These are phyloP conservation scores for Rhodomyrtus tomentosa DNA, from an alignment of 345 rosid species.

Conservation along the genomic window DNA sequence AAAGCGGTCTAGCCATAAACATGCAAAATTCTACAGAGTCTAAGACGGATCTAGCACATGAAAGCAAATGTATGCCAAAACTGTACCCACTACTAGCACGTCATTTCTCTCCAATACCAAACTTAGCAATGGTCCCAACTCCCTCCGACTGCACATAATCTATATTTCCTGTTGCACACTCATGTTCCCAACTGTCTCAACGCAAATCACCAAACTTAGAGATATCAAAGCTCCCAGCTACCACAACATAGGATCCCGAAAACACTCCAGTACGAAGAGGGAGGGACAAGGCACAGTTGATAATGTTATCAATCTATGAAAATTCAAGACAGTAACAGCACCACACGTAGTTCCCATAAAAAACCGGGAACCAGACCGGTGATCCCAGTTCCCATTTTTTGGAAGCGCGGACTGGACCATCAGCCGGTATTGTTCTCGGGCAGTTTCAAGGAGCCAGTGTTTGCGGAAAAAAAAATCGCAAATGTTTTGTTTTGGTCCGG, in stretches of 20 bases:
- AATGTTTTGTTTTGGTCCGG: too few relatives aligned
- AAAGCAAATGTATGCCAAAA: not conserved
- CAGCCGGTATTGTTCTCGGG: too few relatives aligned
- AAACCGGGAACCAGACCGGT: too few relatives aligned
- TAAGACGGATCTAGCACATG: not conserved
- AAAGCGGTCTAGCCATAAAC: not conserved
- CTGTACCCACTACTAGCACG: not conserved
- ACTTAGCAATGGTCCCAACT: not conserved
- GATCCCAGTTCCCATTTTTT: too few relatives aligned
- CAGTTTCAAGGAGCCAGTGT: too few relatives aligned
- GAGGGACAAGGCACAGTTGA: not conserved
- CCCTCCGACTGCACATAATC: not conserved
- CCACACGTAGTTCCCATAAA: too few relatives aligned
- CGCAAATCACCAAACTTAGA: not conserved
- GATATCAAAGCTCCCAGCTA: not conserved
- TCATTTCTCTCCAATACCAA: not conserved
- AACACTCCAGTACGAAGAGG: not conserved
- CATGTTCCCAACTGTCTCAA: not conserved
- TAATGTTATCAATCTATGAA: not conserved
- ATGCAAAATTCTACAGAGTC: not conserved
- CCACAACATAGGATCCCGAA: not conserved
- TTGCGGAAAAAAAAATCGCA: too few relatives aligned
- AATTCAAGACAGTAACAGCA: not conserved
- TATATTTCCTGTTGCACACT: not conserved
- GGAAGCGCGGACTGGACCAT: too few relatives aligned